Conservation (phyloP, 2,329 filamentous ascomycete species). For the Exserohilum rostratum region DNA sequence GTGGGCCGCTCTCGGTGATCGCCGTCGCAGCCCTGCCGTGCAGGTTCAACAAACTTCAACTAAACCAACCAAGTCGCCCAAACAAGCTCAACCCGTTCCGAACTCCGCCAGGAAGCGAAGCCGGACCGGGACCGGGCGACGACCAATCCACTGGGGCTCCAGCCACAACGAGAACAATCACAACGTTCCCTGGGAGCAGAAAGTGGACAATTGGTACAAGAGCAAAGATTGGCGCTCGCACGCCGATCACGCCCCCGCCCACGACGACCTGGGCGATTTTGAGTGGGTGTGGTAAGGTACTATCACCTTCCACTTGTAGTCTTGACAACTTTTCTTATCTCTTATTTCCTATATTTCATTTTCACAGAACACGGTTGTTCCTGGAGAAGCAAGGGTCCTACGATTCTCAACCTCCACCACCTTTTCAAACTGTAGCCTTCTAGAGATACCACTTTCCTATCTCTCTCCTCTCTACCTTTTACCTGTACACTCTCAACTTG, state of each 20-base stretch:
- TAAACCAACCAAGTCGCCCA: constrained; percentile 50
- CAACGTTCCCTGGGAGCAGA: constrained; percentile 43
- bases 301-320: constrained; percentile 66
- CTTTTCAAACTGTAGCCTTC: constrained; percentile 41
- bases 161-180: constrained; percentile 42
- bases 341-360: constrained; percentile 36
- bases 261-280: constrained; percentile 77
- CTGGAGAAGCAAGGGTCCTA: constrained; percentile 35
- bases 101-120: constrained; percentile 48
- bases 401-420: constrained; percentile 15
- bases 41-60: constrained; percentile 52
- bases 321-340: constrained; percentile 49
- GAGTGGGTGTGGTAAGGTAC: constrained; percentile 94
- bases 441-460: constrained; percentile 49
- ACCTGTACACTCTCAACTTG: constrained; percentile 30
- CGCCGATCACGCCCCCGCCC: constrained; percentile 33
- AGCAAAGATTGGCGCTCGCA: constrained; percentile 59
- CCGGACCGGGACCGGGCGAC: constrained; percentile 47
- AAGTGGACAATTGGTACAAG: constrained; percentile 51
- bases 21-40: constrained; percentile 69
- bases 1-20: constrained; percentile 87
- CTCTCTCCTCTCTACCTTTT: constrained; percentile 32
- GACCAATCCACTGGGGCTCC: constrained; percentile 45
- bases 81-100: constrained; percentile 41
- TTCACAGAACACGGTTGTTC: constrained; percentile 23